A percentile compares a stretch with the other conserved stretches of the same genome.
These are phyloP conservation scores for Fusarium nisikadoi DNA, from an alignment of 2,329 filamentous ascomycete species.

Conservation along the genomic window DNA sequence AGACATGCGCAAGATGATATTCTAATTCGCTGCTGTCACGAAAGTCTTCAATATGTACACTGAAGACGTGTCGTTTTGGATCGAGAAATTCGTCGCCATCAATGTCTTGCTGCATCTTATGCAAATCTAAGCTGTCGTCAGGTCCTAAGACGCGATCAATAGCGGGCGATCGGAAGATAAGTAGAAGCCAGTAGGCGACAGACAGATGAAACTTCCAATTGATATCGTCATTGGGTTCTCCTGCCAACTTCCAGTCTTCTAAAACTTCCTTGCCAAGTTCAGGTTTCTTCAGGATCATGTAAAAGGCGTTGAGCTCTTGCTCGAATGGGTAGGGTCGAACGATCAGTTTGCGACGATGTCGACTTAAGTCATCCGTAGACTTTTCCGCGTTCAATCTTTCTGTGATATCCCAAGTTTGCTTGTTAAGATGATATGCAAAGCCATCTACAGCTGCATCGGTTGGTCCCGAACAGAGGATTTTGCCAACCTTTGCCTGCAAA, in stretches of 20 bases:
- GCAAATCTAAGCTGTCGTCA: conserved; percentile 7
- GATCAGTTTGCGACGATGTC: neutral
- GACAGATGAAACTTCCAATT: conserved; percentile 28
- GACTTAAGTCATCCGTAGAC: rapidly evolving
- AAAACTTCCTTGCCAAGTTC: neutral
- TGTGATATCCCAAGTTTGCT: neutral
- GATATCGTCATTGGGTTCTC: no score
- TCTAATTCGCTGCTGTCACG: no score
- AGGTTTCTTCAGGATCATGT: neutral
- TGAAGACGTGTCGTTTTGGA: no score
- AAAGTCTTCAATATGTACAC: no score
- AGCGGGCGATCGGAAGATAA: conserved; percentile 4
- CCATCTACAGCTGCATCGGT: neutral
- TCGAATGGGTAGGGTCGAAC: neutral
- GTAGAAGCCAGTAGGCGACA: conserved; percentile 21
- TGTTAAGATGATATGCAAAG: neutral
- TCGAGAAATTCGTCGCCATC: neutral
- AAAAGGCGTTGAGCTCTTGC: conserved; percentile 6
- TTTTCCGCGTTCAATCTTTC: neutral
- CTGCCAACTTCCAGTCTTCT: no score
- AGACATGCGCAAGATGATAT: no score
- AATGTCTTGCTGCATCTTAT: neutral
- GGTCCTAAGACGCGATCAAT: neutral
- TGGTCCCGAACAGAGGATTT: conserved; percentile 10
- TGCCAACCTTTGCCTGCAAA: conserved; percentile 11